Evolutionary conservation across 2,329 filamentous ascomycete species (phyloP).

Genomic region (Microdochium bolleyi): DNA sequence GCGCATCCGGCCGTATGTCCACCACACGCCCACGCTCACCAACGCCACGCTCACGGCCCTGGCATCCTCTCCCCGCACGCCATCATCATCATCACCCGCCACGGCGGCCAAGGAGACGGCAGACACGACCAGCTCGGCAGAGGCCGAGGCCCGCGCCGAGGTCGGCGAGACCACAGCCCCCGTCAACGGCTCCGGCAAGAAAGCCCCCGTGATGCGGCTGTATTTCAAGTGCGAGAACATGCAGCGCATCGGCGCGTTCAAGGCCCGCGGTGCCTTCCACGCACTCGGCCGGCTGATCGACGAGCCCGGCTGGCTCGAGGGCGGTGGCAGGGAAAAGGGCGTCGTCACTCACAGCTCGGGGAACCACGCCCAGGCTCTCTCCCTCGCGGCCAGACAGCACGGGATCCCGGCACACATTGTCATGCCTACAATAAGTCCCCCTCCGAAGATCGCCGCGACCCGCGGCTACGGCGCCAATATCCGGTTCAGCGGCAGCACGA

Average conservation of each 20-base stretch:
- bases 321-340: conserved; percentile 52
- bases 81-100: no score
- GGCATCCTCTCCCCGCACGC: conserved; percentile 61
- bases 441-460: conserved; percentile 83
- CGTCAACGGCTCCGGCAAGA: not conserved
- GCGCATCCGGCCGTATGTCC: conserved; percentile 67
- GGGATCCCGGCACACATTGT: conserved; percentile 77
- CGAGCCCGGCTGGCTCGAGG: conserved; percentile 53
- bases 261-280: conserved; percentile 84
- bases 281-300: conserved; percentile 63
- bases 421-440: conserved; percentile 80
- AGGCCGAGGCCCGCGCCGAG: not conserved
- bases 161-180: not conserved
- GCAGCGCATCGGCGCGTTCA: conserved; percentile 88
- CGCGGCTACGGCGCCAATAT: conserved; percentile 68
- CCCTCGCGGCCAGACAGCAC: conserved; percentile 71
- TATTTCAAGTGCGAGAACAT: conserved; percentile 97
- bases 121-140: not conserved
- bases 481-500: conserved; percentile 75
- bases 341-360: conserved; percentile 86
- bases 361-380: conserved; percentile 90
- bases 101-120: conserved; percentile 38
- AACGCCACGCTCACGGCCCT: conserved; percentile 66
- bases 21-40: conserved; percentile 77
- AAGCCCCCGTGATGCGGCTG: conserved; percentile 59